Evolutionary conservation across 2,329 filamentous ascomycete genomes (phyloP), one percentile per base, ranked within the genome.

Genomic region (Cladosporium velox): DNA sequence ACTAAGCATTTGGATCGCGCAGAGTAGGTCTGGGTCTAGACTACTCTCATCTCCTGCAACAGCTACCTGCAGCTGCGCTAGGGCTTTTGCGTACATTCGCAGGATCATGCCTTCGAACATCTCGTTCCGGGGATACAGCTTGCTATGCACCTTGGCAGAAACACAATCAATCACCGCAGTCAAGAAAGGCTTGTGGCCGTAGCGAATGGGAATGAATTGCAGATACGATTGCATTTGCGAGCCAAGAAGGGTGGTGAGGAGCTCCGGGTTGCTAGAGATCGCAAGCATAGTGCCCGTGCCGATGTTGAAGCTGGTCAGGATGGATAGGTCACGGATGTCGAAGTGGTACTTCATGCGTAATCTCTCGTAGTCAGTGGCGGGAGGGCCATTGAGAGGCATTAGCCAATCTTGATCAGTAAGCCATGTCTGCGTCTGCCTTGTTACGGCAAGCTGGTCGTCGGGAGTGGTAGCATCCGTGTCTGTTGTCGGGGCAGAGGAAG

Each of bases 301-400:
- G n/a, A 75, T 66, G 47, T 71, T 71, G 65, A 74, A 74, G 52
- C 67, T 72, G 2, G 73, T 73, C 21, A 74, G 49, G 24, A 72
- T 65, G 7, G 70, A 67, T 4, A 75, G 67, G 59, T 71, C 67
- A 2, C 61, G 62, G 8, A 73, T 51, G 44, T 74, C 73, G 21
- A 75, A 55, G 8, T 68, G 64, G 51, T 70, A 74, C 58, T 67
- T 69, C 59, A 55, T 57, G 51, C 64, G 58, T 32, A 67, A 26
- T n/a, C 47, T 24, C 14, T 67, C 44, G 26, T 59, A 66, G 5
- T 47, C 57, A 14, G 59, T 54, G 24, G 49, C 32, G 7, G 66
- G 66, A 15, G 34, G 55, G 12, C 34, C 32, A 34, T 35, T 18
- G 12, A 59, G 26, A 21, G 51, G 35, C 7, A 44, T 11, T 2